phyloP scores from a whole-genome alignment of 768 basidiomycete genomes.

The Clavulina sp. region DNA sequence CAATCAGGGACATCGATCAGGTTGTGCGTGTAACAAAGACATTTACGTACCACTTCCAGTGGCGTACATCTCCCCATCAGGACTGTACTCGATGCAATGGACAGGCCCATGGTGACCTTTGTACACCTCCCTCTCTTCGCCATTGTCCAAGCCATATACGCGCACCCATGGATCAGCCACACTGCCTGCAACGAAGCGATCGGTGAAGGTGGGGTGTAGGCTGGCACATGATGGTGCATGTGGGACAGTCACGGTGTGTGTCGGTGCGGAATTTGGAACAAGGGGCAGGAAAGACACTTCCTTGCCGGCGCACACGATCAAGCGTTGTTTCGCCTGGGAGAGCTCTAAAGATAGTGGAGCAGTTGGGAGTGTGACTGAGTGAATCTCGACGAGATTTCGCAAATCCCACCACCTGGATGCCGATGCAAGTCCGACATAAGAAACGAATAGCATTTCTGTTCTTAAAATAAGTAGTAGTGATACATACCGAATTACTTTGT shows the following conservation, averaged over 20 bases:
- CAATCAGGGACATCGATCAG: background rate
- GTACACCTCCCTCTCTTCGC: conserved; percentile 76
- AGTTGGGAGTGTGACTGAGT: conserved; percentile 50
- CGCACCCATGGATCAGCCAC: conserved; percentile 91
- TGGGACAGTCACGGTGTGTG: conserved; percentile 60
- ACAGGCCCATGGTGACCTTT: conserved; percentile 98
- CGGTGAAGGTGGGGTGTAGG: conserved; percentile 73
- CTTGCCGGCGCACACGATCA: conserved; percentile 83
- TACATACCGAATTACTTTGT: conserved; percentile 67
- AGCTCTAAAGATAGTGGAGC: conserved; percentile 92
- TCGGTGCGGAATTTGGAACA: conserved; percentile 36
- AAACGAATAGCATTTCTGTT: background rate
- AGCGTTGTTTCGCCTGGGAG: conserved; percentile 57
- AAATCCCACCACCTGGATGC: conserved; percentile 86
- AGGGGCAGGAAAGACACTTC: conserved; percentile 83
- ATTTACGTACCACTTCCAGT: conserved; percentile 44
- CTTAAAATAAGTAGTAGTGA: background rate
- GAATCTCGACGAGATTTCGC: conserved; percentile 54
- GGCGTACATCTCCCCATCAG: conserved; percentile 94
- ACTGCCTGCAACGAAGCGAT: conserved; percentile 86
- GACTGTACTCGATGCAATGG: conserved; percentile 82
- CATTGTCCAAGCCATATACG: conserved; percentile 67
- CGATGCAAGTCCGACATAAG: background rate
- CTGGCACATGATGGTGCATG: conserved; percentile 90
- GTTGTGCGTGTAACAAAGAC: background rate